Conservation (phyloP, 768 basidiomycete genomes). For the Psilocybe sp. region DNA sequence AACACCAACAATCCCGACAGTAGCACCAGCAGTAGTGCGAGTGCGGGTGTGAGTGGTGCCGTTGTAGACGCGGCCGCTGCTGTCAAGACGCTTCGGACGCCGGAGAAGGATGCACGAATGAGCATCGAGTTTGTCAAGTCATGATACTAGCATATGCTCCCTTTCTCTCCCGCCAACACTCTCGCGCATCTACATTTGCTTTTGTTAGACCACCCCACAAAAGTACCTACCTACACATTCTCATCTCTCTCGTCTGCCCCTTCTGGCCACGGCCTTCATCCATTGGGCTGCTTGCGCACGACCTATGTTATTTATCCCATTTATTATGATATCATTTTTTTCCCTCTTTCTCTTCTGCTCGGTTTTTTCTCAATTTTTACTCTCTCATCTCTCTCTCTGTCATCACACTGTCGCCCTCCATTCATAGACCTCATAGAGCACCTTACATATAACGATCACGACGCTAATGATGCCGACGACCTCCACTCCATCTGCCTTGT, state of each 20-base stretch:
- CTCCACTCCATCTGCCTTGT: too few species aligned
- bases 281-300: too few species aligned
- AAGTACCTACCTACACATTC: too few species aligned
- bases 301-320: too few species aligned
- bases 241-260: too few species aligned
- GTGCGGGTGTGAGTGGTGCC: too few species aligned
- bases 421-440: too few species aligned
- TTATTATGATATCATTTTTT: background rate
- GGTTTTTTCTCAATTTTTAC: background rate
- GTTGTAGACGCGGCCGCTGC: slow-evolving; percentile 1
- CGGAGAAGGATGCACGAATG: slow-evolving; percentile 14
- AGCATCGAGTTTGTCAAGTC: slow-evolving; percentile 21
- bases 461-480: too few species aligned
- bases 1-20: slow-evolving; percentile 1
- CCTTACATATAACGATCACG: too few species aligned
- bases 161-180: background rate
- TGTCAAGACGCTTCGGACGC: background rate
- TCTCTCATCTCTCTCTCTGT: background rate
- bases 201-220: too few species aligned
- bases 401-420: background rate
- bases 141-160: background rate
- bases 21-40: slow-evolving; percentile 17
- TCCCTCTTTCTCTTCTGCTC: background rate
- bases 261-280: too few species aligned
- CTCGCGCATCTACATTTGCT: background rate